Conservation (phyloP, 352 stramenopile species). For the Discostella stelligera region DNA sequence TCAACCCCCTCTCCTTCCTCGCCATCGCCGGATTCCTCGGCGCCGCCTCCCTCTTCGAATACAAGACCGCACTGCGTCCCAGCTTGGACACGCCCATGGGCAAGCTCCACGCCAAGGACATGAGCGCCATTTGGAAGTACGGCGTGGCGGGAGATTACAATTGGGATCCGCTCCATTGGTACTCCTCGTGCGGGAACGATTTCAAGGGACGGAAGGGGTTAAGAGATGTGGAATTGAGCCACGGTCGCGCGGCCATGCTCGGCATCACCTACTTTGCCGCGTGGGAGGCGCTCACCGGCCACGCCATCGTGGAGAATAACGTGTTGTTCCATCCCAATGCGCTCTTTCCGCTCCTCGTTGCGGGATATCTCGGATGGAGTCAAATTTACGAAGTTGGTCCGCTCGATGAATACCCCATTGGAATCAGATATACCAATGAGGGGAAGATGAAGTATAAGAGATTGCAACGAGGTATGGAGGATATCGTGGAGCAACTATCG, state of each 20-base stretch:
- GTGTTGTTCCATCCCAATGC: conserved; percentile 79
- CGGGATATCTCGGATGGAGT: conserved; percentile 56
- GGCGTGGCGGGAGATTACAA: conserved; percentile 80
- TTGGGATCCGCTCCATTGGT: conserved; percentile 77
- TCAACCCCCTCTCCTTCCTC: conserved; percentile 64
- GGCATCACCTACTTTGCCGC: conserved; percentile 73
- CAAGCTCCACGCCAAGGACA: conserved; percentile 69
- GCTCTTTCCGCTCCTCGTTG: conserved; percentile 54
- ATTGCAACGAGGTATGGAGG: conserved; percentile 23
- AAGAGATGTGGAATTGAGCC: conserved; percentile 70
- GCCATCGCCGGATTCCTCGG: conserved; percentile 58
- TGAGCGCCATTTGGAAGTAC: conserved; percentile 70
- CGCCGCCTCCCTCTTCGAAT: conserved; percentile 67
- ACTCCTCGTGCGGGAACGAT: conserved; percentile 66
- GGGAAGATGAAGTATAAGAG: conserved; percentile 56
- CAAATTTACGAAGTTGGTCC: conserved; percentile 63
- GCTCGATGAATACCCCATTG: conserved; percentile 55
- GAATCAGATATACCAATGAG: conserved; percentile 59
- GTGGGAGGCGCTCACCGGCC: conserved; percentile 66
- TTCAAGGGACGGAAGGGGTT: conserved; percentile 70
- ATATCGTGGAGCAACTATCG: conserved; percentile 5
- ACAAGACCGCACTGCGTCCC: conserved; percentile 61
- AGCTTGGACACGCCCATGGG: conserved; percentile 52
- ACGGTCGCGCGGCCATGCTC: conserved; percentile 75
- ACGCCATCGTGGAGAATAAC: conserved; percentile 70